Evolutionary conservation across 2,329 filamentous ascomycete species (phyloP), one percentile per base, ranked within the genome.

Genomic region (Paraphaeosphaeria sporulosa): DNA sequence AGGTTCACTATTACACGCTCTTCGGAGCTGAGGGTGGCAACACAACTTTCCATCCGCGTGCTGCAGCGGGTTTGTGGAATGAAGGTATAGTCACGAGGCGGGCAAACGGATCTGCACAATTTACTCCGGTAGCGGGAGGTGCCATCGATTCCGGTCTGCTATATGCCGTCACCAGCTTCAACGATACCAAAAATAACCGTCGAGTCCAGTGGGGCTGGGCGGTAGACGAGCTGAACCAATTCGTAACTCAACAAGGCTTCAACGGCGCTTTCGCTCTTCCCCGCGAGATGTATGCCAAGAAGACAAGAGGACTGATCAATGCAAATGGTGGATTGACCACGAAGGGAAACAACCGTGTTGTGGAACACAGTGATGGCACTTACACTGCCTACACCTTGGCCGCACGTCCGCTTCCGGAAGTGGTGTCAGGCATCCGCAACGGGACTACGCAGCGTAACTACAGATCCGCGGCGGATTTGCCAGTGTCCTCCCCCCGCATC

Each of bases 191-290:
- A 76, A 77, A 81, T 71, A 75, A 82, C 63, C 78, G 81, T 21
- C 79, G 81, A 47, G 77, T 83, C 17, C 80, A 82, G 55, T 82
- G 79, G 74, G 81, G 79, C 5, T 83, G 81, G 81, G 74, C 78
- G 2, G 78, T 76, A 4, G 81, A 83, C 56, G 81, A 83, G 58
- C 72, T 78, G 55, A 77, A 77, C 49, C 69, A 77, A 57, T 82
- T 81, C 67, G 66, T 78, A 21, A 71, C 54, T 1, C 80, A 82
- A 63, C 74, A 79, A 64, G 81, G 80, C 9, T 83, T 77, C 70
- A 79, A 82, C 62, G 81, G 81, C 64, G 68, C 78, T 36, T 74
- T 81, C 23, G 76, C 79, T 17, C 72, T 83, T 2, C 79, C 80
- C 13, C 74, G 80, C 19, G 80, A 83, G 67, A 77, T 82, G 56